Evolutionary conservation across 768 basidiomycete genomes (phyloP).

Genomic region (Tylopilus intermedius): DNA sequence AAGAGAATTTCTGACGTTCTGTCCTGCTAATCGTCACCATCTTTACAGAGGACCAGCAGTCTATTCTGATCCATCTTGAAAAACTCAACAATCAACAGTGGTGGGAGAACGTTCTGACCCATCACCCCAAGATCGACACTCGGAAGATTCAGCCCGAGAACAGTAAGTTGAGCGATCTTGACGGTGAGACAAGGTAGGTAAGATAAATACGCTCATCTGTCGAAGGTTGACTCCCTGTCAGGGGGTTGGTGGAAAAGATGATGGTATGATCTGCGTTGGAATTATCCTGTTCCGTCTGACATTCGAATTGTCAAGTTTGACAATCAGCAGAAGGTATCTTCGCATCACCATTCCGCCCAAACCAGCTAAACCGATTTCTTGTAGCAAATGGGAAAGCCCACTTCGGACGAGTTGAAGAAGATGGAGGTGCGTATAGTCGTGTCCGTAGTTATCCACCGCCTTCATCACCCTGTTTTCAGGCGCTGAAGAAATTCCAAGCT

Average conservation of each 20-base stretch:
- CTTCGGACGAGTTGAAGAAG: slow-evolving; percentile 91
- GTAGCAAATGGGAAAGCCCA: slow-evolving; percentile 93
- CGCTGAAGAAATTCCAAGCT: slow-evolving; percentile 83
- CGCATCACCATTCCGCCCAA: neutral
- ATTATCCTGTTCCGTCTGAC: slow-evolving; percentile 7
- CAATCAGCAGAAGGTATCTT: slow-evolving; percentile 39
- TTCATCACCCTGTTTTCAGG: slow-evolving; percentile 36
- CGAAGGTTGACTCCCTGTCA: slow-evolving; percentile 25
- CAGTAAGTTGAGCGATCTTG: slow-evolving; percentile 93
- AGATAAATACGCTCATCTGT: slow-evolving; percentile 1
- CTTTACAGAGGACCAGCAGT: slow-evolving; percentile 67
- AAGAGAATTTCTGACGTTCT: slow-evolving; percentile 24
- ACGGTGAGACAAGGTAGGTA: slow-evolving; percentile 83
- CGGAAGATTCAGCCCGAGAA: slow-evolving; percentile 93
- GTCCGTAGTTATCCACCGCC: neutral
- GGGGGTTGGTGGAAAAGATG: slow-evolving; percentile 99
- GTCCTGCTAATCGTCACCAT: slow-evolving; percentile 11
- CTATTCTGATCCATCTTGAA: slow-evolving; percentile 73
- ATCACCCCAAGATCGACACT: slow-evolving; percentile 96
- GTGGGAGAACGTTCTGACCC: slow-evolving; percentile 96
- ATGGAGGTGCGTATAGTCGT: slow-evolving; percentile 55
- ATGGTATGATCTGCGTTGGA: slow-evolving; percentile 61
- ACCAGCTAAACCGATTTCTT: slow-evolving; percentile 1
- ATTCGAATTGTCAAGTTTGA: slow-evolving; percentile 33
- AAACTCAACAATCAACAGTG: slow-evolving; percentile 85